phyloP scores from a whole-genome alignment of 345 rosid genomes.

The thale cress (Arabidopsis thaliana) region DNA sequence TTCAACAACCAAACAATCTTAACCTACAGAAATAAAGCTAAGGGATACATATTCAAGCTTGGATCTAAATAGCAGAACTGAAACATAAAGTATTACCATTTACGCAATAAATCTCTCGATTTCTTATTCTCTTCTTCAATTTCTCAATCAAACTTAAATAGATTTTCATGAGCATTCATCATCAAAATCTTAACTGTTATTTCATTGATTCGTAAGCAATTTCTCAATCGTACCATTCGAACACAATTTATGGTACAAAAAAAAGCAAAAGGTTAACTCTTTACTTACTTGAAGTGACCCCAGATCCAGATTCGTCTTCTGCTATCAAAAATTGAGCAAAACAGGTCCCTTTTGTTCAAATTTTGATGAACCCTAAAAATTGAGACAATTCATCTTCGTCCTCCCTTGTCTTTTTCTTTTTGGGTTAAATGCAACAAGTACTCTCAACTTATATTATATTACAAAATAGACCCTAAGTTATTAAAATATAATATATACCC shows the following conservation, averaged over 20 bases:
- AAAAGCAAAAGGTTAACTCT: not conserved
- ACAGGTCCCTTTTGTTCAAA: not conserved
- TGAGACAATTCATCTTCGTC: not conserved
- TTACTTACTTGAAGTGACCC: constrained; percentile 40
- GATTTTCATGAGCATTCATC: not conserved
- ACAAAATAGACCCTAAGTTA: not conserved
- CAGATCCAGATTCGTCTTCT: constrained; percentile 31
- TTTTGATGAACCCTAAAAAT: constrained; percentile 40
- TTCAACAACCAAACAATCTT: not conserved
- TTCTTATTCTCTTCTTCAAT: not conserved
- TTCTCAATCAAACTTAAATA: not conserved
- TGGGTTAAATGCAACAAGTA: not conserved
- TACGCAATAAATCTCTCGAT: constrained; percentile 2
- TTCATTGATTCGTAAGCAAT: not conserved
- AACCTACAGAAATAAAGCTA: not conserved
- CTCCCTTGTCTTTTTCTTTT: not conserved
- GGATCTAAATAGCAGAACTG: constrained; percentile 7
- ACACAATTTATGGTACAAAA: not conserved
- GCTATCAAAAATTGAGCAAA: constrained; percentile 2
- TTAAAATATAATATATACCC: not conserved
- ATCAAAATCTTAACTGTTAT: not conserved
- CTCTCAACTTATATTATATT: constrained; percentile 15
- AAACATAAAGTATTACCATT: not conserved
- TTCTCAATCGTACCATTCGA: constrained; percentile 10
- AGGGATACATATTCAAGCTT: not conserved